Percentiles rank a stretch among this genome's conserved stretches.
phyloP scores from a whole-genome alignment of 2,329 filamentous ascomycete species.

The Didymosphaeria variabile region DNA sequence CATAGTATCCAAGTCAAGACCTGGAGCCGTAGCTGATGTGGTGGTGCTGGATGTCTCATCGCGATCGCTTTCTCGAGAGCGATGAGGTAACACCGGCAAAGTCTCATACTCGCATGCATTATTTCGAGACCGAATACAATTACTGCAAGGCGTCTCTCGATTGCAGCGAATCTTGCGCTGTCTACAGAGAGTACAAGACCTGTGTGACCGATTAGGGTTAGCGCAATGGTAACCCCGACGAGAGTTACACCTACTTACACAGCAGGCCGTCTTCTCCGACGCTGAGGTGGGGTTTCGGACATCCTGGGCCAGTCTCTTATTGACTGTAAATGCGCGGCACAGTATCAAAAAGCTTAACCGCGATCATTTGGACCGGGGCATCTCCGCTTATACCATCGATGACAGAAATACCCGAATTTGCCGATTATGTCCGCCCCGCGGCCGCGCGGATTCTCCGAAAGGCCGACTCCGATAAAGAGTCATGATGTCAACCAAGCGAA shows the following conservation, averaged over 20 bases:
- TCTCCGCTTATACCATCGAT: neutral
- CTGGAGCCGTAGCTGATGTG: conserved; percentile 32
- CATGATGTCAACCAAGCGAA: neutral
- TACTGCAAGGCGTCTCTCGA: conserved; percentile 65
- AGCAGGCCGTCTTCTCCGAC: conserved; percentile 52
- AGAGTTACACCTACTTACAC: conserved; percentile 48
- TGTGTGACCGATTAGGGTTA: conserved; percentile 44
- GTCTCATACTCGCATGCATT: conserved; percentile 63
- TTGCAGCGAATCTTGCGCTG: conserved; percentile 70
- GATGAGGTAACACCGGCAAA: conserved; percentile 9
- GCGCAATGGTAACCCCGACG: conserved; percentile 1
- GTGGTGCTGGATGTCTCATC: neutral
- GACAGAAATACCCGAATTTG: conserved; percentile 11
- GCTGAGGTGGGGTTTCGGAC: conserved; percentile 43
- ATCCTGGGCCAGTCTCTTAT: conserved; percentile 6
- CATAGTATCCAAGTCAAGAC: conserved; percentile 51
- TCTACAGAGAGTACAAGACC: conserved; percentile 66
- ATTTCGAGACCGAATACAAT: conserved; percentile 66
- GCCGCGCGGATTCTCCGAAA: neutral
- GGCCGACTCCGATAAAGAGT: neutral
- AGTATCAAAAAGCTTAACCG: conserved; percentile 15
- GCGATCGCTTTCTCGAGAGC: conserved; percentile 1
- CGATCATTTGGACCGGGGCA: neutral
- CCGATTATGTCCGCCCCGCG: conserved; percentile 11
- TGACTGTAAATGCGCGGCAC: neutral